phyloP scores from a whole-genome alignment of 768 basidiomycete genomes.

The Tylopilus sp. region DNA sequence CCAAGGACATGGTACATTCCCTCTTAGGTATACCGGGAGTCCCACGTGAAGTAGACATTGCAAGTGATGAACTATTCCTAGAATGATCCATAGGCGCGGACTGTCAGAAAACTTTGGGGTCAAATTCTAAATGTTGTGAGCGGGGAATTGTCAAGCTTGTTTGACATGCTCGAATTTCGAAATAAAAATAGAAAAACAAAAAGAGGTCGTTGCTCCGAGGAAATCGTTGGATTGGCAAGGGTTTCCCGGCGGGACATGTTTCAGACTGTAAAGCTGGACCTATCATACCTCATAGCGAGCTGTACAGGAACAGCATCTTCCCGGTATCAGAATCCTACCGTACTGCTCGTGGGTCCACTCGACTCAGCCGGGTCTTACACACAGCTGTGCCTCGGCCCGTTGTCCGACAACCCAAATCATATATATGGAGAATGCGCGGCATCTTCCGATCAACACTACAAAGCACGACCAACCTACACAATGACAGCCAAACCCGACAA shows the following conservation, averaged over 20 bases:
- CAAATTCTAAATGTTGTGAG: background rate
- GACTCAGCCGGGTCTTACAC: background rate
- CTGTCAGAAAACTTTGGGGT: conserved; percentile 6
- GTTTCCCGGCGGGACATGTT: background rate
- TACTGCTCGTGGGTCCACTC: background rate
- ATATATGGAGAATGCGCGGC: too few relatives aligned
- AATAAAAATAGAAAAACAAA: background rate
- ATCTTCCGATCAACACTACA: conserved; percentile 7
- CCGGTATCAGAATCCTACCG: too few relatives aligned
- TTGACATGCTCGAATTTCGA: background rate
- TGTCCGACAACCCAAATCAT: conserved; percentile 5
- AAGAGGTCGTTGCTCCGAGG: background rate
- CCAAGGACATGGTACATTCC: too few relatives aligned
- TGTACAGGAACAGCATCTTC: background rate
- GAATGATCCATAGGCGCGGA: conserved; percentile 10
- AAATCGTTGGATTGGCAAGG: background rate
- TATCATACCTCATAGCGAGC: background rate
- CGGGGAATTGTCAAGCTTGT: background rate
- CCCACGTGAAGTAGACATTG: conserved; percentile 17
- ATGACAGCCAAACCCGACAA: background rate
- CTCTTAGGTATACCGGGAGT: background rate
- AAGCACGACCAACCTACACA: background rate
- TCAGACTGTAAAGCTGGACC: background rate
- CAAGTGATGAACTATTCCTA: conserved; percentile 16
- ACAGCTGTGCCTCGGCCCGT: background rate